Conservation (phyloP, 208 protist genomes). For the Crithidia expoeki region DNA sequence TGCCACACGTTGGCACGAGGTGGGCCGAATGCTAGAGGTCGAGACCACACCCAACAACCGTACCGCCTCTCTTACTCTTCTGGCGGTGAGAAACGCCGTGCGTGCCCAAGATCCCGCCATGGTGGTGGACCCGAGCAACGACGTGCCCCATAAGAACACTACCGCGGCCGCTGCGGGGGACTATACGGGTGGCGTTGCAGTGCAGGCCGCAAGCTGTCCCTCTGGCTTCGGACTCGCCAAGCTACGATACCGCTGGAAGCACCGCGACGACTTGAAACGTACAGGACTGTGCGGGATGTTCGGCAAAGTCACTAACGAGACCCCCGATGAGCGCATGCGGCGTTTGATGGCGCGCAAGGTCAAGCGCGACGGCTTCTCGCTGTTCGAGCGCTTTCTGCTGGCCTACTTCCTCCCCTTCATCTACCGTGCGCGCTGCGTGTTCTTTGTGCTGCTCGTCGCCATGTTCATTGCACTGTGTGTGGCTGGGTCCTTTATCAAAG, state of each 20-base stretch:
- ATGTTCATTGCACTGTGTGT: conserved; percentile 36
- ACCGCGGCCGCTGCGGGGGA: background rate
- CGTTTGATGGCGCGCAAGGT: conserved; percentile 39
- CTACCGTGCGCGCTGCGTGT: conserved; percentile 22
- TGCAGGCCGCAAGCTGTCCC: conserved; percentile 10
- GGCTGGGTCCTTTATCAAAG: conserved; percentile 29
- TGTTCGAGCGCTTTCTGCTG: conserved; percentile 48
- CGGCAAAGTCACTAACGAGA: conserved; percentile 35
- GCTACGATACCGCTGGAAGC: conserved; percentile 35
- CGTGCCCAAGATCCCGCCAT: conserved; percentile 44
- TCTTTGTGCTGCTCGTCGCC: conserved; percentile 29
- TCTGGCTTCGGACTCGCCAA: conserved; percentile 38
- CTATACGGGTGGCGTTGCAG: background rate
- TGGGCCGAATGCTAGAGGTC: conserved; percentile 18
- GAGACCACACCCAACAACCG: conserved; percentile 16
- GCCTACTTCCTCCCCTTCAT: conserved; percentile 27
- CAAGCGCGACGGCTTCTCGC: conserved; percentile 44
- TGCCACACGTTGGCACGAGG: conserved; percentile 24
- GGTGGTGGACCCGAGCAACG: conserved; percentile 9
- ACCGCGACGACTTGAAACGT: conserved; percentile 27
- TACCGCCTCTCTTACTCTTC: conserved; percentile 20
- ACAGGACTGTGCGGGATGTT: conserved; percentile 39
- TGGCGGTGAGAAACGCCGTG: conserved; percentile 36
- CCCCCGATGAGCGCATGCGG: conserved; percentile 40
- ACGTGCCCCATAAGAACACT: background rate